Evolutionary conservation across 176 grass and related monocot genomes (phyloP), one percentile per base, ranked within the genome.

Genomic region (Oropetium thomaeum): DNA sequence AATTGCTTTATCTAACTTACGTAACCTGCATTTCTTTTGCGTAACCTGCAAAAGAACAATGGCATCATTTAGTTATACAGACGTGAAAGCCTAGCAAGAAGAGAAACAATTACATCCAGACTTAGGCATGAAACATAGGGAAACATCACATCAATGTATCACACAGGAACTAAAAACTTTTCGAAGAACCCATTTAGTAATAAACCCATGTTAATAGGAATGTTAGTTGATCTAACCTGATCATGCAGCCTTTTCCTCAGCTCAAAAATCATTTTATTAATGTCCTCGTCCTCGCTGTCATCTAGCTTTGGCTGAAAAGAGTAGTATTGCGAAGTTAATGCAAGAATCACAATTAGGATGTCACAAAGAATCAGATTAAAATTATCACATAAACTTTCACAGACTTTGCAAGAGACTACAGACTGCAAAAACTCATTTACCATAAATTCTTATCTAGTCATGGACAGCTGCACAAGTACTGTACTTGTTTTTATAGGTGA

Each of bases 251-350:
- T 74, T 65, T 87, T 90, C 75, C 86, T 82, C 62, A 97, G 53
- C 35, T 90, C 82, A 49, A 79, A 90, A 71, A 92, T 92, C 78
- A 72, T 85, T 74, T 74, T 90, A 77, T 86, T 78, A 41, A 92
- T 86, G 74, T 75, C 69, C 37, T 76, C 85, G 1, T 79, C 58
- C 42, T 88, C 89, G 70, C 82, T 76, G 0, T 92, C 86, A 71
- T 83, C 90, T 42, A 92, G 76, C 64, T 90, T 89, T 71, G 87
- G 82, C 93, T 97, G 81, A 64, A 92, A 82, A 52, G 53, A 61
- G 72, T 26, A 52, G 52, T 51, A 37, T 68, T 34, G 51, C 33
- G 73, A 64, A 43, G 27, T 52, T 40, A 10, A 73, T 4, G 1
- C 26, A 58, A 44, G 17, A 74, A 81, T 28, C 19, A 80, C 17